Conservation (phyloP, 2,329 filamentous ascomycete species). For the Fusarium oxysporum region DNA sequence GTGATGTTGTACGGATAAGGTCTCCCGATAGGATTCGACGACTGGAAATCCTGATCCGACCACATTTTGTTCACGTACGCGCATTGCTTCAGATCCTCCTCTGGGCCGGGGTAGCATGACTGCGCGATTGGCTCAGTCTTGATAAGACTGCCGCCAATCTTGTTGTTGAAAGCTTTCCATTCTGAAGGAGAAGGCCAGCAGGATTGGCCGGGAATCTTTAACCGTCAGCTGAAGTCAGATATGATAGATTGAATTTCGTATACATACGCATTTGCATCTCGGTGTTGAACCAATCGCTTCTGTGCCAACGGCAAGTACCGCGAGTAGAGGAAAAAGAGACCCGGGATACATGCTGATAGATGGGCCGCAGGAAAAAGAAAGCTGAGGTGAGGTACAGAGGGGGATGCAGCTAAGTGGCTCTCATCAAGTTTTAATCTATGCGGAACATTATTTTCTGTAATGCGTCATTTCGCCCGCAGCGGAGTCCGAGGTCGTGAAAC, state of each 20-base stretch:
- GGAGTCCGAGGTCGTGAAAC: not conserved
- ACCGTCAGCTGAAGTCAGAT: not conserved
- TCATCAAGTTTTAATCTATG: slow-evolving; percentile 4
- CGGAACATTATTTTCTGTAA: not conserved
- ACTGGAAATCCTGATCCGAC: slow-evolving; percentile 35
- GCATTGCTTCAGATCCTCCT: slow-evolving; percentile 18
- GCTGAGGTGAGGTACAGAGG: not conserved
- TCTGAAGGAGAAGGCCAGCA: slow-evolving; percentile 23
- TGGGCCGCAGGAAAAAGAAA: not conserved
- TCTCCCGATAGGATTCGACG: slow-evolving; percentile 30
- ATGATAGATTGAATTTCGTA: not conserved
- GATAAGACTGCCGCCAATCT: slow-evolving; percentile 15
- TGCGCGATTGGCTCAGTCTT: slow-evolving; percentile 29
- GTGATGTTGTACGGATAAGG: slow-evolving; percentile 37
- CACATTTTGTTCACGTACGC: slow-evolving; percentile 33
- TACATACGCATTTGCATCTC: slow-evolving; percentile 30
- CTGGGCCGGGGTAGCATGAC: slow-evolving; percentile 29
- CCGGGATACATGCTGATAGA: not conserved
- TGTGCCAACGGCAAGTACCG: not conserved
- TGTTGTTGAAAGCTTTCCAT: slow-evolving; percentile 5
- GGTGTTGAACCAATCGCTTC: not conserved
- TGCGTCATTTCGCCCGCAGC: not conserved
- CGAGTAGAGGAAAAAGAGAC: not conserved
- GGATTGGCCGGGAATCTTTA: slow-evolving; percentile 19
- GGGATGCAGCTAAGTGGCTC: not conserved